phyloP scores from a whole-genome alignment of 2,329 filamentous ascomycete genomes.

The Fusarium foetens region DNA sequence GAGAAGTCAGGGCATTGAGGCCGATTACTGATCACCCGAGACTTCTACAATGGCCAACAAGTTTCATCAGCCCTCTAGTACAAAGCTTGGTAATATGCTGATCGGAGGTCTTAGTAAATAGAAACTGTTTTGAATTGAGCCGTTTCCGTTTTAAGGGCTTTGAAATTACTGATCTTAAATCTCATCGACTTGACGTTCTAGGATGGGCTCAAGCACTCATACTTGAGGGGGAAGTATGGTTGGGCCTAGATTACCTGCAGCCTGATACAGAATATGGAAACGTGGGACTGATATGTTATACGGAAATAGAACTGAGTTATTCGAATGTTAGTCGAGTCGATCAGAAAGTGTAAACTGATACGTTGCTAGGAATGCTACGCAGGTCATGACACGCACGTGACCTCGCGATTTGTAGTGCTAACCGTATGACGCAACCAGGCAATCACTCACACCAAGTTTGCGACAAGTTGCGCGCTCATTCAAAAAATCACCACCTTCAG shows the following conservation, averaged over 20 bases:
- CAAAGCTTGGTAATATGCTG: background rate
- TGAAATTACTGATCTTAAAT: slow-evolving; percentile 9
- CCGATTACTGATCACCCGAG: background rate
- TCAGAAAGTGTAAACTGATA: background rate
- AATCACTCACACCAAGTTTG: slow-evolving; percentile 30
- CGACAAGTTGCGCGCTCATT: slow-evolving; percentile 10
- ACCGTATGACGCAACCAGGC: slow-evolving; percentile 43
- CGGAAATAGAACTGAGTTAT: background rate
- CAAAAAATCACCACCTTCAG: background rate
- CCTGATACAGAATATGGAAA: background rate
- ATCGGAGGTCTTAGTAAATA: slow-evolving; percentile 7
- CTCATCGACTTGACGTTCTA: no score
- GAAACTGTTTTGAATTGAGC: background rate
- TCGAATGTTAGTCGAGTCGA: background rate
- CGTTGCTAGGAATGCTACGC: background rate
- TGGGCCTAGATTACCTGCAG: background rate
- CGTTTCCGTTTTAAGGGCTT: background rate
- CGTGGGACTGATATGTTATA: background rate
- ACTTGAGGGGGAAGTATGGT: background rate
- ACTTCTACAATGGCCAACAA: background rate
- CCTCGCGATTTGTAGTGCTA: slow-evolving; percentile 25
- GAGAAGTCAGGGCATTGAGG: background rate
- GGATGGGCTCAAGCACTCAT: background rate
- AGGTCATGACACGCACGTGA: slow-evolving; percentile 19
- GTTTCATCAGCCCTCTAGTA: background rate